Conservation (phyloP, 208 protist species). For the Trypanosoma scelopori region DNA sequence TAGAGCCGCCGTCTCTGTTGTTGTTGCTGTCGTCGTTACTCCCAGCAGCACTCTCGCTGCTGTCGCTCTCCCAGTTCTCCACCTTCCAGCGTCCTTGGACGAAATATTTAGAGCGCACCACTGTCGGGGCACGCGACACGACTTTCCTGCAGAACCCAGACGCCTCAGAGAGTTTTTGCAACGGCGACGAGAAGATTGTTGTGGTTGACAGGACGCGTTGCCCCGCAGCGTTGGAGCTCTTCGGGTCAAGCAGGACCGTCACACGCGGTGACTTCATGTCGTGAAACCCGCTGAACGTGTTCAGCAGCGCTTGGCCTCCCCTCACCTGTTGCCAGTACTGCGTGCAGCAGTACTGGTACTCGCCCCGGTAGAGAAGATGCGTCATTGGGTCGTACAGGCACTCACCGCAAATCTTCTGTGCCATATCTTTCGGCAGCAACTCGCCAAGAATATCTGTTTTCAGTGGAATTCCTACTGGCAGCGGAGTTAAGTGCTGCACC, state of each 20-base stretch:
- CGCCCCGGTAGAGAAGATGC: constrained; percentile 46
- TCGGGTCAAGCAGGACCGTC: constrained; percentile 30
- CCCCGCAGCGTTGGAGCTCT: not conserved
- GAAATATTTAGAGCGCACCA: constrained; percentile 74
- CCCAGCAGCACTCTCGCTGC: not conserved
- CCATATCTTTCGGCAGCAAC: constrained; percentile 37
- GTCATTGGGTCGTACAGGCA: constrained; percentile 66
- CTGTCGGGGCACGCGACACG: constrained; percentile 1
- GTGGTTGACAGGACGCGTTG: constrained; percentile 11
- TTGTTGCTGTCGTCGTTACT: no score
- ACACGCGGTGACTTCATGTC: constrained; percentile 47
- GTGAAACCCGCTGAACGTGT: constrained; percentile 61
- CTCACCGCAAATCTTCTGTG: constrained; percentile 60
- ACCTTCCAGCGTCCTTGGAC: constrained; percentile 35
- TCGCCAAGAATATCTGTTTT: constrained; percentile 60
- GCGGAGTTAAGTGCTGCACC: constrained; percentile 46
- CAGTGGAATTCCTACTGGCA: constrained; percentile 40
- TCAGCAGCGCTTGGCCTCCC: constrained; percentile 57
- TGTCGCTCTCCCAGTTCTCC: constrained; percentile 27
- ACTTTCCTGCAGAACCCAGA: constrained; percentile 32
- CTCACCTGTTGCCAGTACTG: constrained; percentile 51
- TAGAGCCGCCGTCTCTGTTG: not conserved
- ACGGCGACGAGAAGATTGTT: constrained; percentile 29
- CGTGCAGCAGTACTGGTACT: constrained; percentile 45
- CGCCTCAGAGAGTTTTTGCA: constrained; percentile 45